Evolutionary conservation across 768 basidiomycete genomes (phyloP).

Genomic region (Kwoniella pini): DNA sequence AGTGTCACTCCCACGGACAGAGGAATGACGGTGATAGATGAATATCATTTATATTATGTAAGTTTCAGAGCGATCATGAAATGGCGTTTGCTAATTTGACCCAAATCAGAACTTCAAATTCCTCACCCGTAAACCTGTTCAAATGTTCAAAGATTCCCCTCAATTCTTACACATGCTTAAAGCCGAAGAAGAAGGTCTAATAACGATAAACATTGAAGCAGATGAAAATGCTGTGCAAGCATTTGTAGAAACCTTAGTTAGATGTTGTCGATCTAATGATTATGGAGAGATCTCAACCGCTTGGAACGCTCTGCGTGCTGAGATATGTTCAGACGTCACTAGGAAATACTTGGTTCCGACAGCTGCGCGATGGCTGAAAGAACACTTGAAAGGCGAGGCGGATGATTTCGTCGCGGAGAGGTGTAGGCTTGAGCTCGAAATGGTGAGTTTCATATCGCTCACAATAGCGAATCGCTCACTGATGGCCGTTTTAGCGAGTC

Average conservation of each 20-base stretch:
- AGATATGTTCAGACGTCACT: conserved; percentile 74
- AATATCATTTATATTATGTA: conserved; percentile 59
- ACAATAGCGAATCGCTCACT: not conserved
- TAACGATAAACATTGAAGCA: conserved; percentile 68
- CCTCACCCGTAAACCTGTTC: conserved; percentile 72
- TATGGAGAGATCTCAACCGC: conserved; percentile 77
- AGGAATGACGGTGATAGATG: conserved; percentile 62
- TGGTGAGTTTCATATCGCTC: conserved; percentile 59
- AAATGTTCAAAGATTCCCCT: conserved; percentile 67
- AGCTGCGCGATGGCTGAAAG: conserved; percentile 83
- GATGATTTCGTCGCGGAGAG: conserved; percentile 76
- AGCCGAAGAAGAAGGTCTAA: conserved; percentile 85
- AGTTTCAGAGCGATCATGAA: conserved; percentile 21
- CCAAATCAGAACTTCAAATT: conserved; percentile 88
- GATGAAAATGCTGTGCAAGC: conserved; percentile 65
- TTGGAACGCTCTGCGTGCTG: conserved; percentile 85
- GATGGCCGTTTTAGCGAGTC: conserved; percentile 63
- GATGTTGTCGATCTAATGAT: conserved; percentile 83
- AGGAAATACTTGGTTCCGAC: conserved; percentile 79
- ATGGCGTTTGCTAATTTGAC: no score
- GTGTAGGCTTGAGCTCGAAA: conserved; percentile 69
- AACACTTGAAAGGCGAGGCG: conserved; percentile 83
- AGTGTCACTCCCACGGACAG: conserved; percentile 84
- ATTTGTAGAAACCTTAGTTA: conserved; percentile 73
- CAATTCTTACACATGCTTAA: conserved; percentile 88